Conservation (phyloP, 169 alveolate species). For the Cryptosporidium meleagridis region DNA sequence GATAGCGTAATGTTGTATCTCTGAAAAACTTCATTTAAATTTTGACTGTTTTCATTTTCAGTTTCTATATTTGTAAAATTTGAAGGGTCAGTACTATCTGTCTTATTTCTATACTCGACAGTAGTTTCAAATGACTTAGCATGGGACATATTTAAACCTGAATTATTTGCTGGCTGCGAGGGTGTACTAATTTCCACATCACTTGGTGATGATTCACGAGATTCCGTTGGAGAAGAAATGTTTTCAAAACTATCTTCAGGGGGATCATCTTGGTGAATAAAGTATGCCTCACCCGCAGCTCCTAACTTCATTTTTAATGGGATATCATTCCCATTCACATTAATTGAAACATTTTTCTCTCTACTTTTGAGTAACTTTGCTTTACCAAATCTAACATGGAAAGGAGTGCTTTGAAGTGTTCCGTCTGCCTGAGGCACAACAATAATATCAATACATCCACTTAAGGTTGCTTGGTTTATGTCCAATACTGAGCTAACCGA, state of each 20-base stretch:
- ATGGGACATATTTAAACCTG: not conserved
- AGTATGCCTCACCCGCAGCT: slow-evolving; percentile 96
- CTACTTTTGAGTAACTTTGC: slow-evolving; percentile 92
- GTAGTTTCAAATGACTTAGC: slow-evolving; percentile 31
- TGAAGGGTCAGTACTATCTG: slow-evolving; percentile 18
- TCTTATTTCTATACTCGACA: slow-evolving; percentile 24
- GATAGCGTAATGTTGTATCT: slow-evolving; percentile 37
- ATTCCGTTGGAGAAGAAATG: slow-evolving; percentile 51
- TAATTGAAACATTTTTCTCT: slow-evolving; percentile 91
- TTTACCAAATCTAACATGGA: slow-evolving; percentile 97
- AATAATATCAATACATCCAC: slow-evolving; percentile 93
- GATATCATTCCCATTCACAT: slow-evolving; percentile 92
- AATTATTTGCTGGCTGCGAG: not conserved
- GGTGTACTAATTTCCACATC: slow-evolving; percentile 17
- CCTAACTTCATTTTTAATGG: slow-evolving; percentile 93
- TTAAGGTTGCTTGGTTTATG: slow-evolving; percentile 92
- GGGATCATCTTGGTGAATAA: slow-evolving; percentile 86
- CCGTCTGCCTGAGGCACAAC: slow-evolving; percentile 88
- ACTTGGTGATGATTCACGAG: slow-evolving; percentile 24
- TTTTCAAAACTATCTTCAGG: slow-evolving; percentile 24
- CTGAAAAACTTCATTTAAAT: not conserved
- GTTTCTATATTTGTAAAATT: not conserved
- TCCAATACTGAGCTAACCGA: slow-evolving; percentile 91
- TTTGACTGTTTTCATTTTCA: not conserved
- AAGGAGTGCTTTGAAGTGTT: slow-evolving; percentile 91